A percentile compares a stretch with the other conserved stretches of the same genome.
These are phyloP conservation scores for Astrephomene gubernaculifera DNA, from an alignment of 139 green algal genomes.

Conservation along the genomic window DNA sequence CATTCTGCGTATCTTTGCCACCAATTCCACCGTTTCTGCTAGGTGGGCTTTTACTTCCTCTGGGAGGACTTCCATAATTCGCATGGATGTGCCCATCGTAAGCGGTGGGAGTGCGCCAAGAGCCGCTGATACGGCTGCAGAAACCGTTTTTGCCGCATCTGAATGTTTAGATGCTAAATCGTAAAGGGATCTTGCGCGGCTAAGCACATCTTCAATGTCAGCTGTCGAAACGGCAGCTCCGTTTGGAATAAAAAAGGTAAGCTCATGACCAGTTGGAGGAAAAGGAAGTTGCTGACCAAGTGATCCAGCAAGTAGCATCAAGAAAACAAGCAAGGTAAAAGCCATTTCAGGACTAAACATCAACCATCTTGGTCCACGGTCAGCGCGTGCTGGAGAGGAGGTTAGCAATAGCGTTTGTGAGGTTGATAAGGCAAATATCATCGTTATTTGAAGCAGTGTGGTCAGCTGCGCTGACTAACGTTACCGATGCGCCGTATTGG, in stretches of 20 bases:
- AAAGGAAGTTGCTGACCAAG: too few relatives aligned
- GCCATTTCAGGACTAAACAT: too few relatives aligned
- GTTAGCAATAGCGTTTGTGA: too few relatives aligned
- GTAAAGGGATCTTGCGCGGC: neutral
- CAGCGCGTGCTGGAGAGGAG: too few relatives aligned
- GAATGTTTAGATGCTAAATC: neutral
- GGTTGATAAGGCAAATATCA: too few relatives aligned
- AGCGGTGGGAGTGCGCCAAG: neutral
- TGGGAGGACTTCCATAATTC: neutral
- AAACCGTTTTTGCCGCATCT: neutral
- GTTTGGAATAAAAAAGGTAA: constrained; percentile 8
- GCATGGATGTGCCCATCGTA: neutral
- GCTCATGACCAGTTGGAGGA: neutral
- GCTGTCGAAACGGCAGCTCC: neutral
- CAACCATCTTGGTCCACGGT: too few relatives aligned
- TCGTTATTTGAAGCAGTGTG: too few relatives aligned
- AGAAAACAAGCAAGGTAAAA: too few relatives aligned
- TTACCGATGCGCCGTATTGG: too few relatives aligned
- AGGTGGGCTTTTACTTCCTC: neutral
- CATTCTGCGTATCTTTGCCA: constrained; percentile 4
- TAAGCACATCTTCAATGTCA: constrained; percentile 14
- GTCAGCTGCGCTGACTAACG: too few relatives aligned
- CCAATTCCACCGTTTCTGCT: neutral
- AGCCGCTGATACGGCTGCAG: neutral
- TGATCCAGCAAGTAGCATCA: too few relatives aligned